Evolutionary conservation across 2,329 filamentous ascomycete genomes (phyloP).

Genomic region (Didymella pomorum): DNA sequence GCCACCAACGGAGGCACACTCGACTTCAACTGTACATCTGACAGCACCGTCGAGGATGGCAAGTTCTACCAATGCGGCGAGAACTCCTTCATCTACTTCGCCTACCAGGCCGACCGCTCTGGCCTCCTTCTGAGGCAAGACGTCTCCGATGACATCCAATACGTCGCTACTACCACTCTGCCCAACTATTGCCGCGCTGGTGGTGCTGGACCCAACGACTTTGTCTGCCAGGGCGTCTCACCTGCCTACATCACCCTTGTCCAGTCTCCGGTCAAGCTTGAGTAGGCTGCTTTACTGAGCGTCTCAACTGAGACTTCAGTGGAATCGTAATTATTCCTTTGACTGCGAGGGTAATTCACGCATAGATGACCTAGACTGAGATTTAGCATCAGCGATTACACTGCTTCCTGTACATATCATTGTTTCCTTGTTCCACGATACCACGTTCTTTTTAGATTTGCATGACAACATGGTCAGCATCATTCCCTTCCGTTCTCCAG

Average conservation of each 20-base stretch:
- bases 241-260: conserved; percentile 59
- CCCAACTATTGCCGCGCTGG: conserved; percentile 29
- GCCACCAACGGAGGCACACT: conserved; percentile 25
- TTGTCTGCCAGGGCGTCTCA: conserved; percentile 77
- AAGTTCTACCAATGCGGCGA: conserved; percentile 27
- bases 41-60: conserved; percentile 16
- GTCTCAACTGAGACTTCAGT: neutral
- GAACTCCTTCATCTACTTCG: conserved; percentile 25
- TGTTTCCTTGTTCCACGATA: conserved; percentile 1
- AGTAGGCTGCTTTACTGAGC: neutral
- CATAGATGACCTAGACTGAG: neutral
- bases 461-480: neutral
- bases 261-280: conserved; percentile 18
- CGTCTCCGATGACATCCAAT: conserved; percentile 21
- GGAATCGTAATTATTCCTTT: neutral
- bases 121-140: conserved; percentile 28
- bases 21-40: conserved; percentile 23
- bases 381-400: conserved; percentile 7
- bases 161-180: conserved; percentile 24
- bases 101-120: conserved; percentile 23
- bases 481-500: neutral
- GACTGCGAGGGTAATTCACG: neutral
- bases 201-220: conserved; percentile 56
- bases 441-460: neutral
- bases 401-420: conserved; percentile 7